These are phyloP conservation scores for Platanthera guangdongensis DNA, from an alignment of 106 monocot species.

Conservation along the genomic window DNA sequence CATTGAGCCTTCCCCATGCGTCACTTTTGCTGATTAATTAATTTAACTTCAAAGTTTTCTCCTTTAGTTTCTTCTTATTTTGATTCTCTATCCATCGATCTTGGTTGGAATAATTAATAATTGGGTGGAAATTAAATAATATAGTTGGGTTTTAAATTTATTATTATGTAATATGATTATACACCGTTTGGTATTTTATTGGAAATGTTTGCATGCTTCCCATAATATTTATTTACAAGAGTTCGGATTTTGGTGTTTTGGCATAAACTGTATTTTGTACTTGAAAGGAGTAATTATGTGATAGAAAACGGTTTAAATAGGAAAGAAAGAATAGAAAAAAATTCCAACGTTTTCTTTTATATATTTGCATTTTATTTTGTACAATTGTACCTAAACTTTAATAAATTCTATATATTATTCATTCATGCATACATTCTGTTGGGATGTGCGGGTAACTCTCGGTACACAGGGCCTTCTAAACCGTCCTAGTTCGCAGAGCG, in stretches of 20 bases:
- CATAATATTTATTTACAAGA: neutral
- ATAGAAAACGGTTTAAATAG: too few species aligned
- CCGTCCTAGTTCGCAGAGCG: too few species aligned
- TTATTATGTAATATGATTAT: neutral
- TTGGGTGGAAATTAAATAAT: neutral
- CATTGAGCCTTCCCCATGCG: slow-evolving; percentile 20
- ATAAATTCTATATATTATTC: too few species aligned
- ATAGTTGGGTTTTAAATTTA: neutral
- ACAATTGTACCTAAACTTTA: too few species aligned
- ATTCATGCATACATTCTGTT: too few species aligned
- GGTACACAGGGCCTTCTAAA: too few species aligned
- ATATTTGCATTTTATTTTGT: too few species aligned
- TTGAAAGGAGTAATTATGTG: neutral
- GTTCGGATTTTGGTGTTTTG: neutral
- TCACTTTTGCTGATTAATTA: slow-evolving; percentile 17
- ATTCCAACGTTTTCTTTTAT: too few species aligned
- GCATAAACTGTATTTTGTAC: neutral
- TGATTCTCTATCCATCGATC: neutral
- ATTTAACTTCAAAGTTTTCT: neutral
- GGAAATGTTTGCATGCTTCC: neutral
- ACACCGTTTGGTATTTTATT: neutral
- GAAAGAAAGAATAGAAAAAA: too few species aligned
- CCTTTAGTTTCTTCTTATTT: neutral
- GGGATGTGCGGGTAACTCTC: too few species aligned
- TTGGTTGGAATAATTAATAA: neutral